A percentile compares a stretch with the other conserved stretches of the same genome.
These are phyloP conservation scores for Boeremia exigua DNA, from an alignment of 2,329 filamentous ascomycete species.

Conservation along the genomic window DNA sequence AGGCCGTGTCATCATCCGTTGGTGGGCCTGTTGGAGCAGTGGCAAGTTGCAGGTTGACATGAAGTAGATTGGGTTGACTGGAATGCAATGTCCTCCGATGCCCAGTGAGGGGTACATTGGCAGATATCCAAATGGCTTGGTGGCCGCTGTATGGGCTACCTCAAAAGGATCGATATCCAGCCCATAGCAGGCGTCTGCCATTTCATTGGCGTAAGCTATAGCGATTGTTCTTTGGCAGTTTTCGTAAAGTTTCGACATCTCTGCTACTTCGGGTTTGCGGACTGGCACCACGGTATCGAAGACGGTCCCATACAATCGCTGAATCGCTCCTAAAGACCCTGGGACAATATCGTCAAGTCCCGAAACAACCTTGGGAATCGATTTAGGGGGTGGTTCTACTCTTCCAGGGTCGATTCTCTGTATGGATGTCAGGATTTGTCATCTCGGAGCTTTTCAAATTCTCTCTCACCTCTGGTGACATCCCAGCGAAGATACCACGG, in stretches of 20 bases:
- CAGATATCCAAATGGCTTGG: conserved; percentile 54
- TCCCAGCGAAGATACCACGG: conserved; percentile 5
- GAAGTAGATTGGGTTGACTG: conserved; percentile 62
- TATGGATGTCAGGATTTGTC: too few species aligned
- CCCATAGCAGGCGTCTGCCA: conserved; percentile 59
- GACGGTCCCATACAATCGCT: conserved; percentile 54
- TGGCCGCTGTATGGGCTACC: conserved; percentile 57
- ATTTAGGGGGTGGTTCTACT: conserved; percentile 40
- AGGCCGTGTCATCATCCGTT: not conserved
- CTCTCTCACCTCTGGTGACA: not conserved
- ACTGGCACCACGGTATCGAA: conserved; percentile 59
- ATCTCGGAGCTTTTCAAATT: not conserved
- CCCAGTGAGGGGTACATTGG: conserved; percentile 57
- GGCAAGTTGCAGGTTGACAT: conserved; percentile 58
- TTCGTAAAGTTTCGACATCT: conserved; percentile 66
- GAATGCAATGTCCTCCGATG: conserved; percentile 64
- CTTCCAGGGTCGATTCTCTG: conserved; percentile 58
- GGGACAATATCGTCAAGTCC: conserved; percentile 48
- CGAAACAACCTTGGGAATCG: conserved; percentile 62
- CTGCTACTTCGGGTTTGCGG: conserved; percentile 61
- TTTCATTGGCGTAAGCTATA: conserved; percentile 63
- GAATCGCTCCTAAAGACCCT: conserved; percentile 53
- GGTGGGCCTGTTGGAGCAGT: conserved; percentile 50
- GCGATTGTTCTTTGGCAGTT: conserved; percentile 64
- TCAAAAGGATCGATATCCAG: conserved; percentile 59